Evolutionary conservation across 352 stramenopile genomes (phyloP).

Genomic region (Pythium inflatum): DNA sequence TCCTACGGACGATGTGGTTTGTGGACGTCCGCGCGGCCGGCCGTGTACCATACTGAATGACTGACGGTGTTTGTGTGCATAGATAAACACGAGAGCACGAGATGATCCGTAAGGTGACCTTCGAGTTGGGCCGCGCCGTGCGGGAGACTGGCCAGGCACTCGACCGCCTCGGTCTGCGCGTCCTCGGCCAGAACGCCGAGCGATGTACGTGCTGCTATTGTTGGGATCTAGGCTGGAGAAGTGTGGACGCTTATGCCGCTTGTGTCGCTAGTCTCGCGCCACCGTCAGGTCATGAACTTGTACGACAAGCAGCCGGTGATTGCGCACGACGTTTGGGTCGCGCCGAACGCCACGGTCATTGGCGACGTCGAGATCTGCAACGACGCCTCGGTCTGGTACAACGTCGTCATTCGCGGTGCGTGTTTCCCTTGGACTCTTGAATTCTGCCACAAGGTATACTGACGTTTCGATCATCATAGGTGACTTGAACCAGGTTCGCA

Average conservation of each 20-base stretch:
- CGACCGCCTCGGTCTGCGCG: slow-evolving; percentile 92
- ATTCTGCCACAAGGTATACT: no score
- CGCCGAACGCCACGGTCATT: slow-evolving; percentile 96
- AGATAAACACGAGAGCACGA: no score
- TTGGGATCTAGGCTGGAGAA: neutral
- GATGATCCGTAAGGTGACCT: slow-evolving; percentile 91
- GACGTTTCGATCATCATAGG: no score
- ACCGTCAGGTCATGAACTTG: slow-evolving; percentile 93
- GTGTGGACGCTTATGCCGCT: neutral
- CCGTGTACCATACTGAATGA: neutral
- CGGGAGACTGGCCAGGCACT: slow-evolving; percentile 96
- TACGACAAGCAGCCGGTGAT: slow-evolving; percentile 92
- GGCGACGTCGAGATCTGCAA: slow-evolving; percentile 95
- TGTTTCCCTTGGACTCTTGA: no score
- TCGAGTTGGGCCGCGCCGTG: slow-evolving; percentile 91
- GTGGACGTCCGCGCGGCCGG: neutral
- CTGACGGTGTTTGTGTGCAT: neutral
- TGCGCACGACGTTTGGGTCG: slow-evolving; percentile 93
- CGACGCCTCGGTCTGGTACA: slow-evolving; percentile 96
- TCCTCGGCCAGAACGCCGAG: slow-evolving; percentile 87
- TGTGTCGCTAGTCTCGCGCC: slow-evolving; percentile 78
- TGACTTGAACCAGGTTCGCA: slow-evolving; percentile 91
- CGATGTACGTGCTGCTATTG: slow-evolving; percentile 64
- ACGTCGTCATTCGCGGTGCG: slow-evolving; percentile 92
- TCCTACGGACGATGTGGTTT: neutral